Evolutionary conservation across 176 grass and related monocot genomes (phyloP).

Genomic region (Ensete ventricosum): DNA sequence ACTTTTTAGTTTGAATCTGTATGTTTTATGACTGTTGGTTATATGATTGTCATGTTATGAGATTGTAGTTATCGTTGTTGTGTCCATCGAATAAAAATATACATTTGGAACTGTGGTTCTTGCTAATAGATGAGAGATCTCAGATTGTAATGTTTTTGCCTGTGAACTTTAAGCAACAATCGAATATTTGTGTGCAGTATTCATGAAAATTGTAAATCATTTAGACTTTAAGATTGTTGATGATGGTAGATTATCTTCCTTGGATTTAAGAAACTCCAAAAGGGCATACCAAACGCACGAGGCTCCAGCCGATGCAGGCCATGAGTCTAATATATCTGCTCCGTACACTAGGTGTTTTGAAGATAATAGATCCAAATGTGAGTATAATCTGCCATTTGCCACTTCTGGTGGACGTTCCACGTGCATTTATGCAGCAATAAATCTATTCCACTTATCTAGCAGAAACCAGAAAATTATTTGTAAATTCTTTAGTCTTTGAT

Average conservation of each 20-base stretch:
- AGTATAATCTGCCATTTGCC: no score
- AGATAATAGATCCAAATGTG: no score
- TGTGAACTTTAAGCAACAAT: background rate
- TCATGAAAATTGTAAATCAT: background rate
- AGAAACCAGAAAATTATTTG: no score
- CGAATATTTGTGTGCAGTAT: background rate
- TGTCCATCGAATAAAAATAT: background rate
- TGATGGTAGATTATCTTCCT: background rate
- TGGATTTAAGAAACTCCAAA: background rate
- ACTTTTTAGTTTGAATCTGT: background rate
- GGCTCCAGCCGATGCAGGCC: no score
- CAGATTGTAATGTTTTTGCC: background rate
- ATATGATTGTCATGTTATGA: background rate
- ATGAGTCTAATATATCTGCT: background rate
- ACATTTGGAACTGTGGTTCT: background rate
- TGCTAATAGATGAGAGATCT: background rate
- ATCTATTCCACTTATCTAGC: no score
- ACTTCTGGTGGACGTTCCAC: no score
- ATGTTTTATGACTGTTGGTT: background rate
- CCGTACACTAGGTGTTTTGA: background rate
- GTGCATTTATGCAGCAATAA: no score
- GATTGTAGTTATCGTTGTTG: background rate
- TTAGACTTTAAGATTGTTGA: background rate
- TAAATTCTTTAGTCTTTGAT: no score
- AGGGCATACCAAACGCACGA: no score